phyloP scores from a whole-genome alignment of 768 basidiomycete genomes.

The Pleurotus platypus region DNA sequence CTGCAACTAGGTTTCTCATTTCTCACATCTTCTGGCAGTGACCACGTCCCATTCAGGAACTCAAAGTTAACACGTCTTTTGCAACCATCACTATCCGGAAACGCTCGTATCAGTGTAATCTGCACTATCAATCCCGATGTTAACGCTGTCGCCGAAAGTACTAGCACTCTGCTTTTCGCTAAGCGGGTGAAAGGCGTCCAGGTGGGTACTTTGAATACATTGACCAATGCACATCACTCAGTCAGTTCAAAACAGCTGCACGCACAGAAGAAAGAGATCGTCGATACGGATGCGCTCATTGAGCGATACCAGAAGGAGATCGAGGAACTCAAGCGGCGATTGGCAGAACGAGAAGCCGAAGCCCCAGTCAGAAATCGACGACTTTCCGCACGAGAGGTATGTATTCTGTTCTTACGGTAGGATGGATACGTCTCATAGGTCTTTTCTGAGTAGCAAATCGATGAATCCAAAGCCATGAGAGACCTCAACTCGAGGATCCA shows the following conservation, averaged over 20 bases:
- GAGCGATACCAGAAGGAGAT: constrained; percentile 95
- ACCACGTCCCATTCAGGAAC: constrained; percentile 94
- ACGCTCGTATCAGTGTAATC: constrained; percentile 93
- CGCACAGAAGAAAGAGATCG: constrained; percentile 90
- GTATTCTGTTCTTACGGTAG: background rate
- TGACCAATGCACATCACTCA: background rate
- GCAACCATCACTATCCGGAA: constrained; percentile 92
- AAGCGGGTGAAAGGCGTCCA: constrained; percentile 89
- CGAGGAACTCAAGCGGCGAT: constrained; percentile 75
- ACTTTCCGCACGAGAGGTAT: constrained; percentile 48
- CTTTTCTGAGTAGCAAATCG: constrained; percentile 56
- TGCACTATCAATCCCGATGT: constrained; percentile 92
- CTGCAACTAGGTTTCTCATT: background rate
- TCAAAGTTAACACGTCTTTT: constrained; percentile 93
- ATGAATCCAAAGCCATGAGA: constrained; percentile 81
- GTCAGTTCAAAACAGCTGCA: constrained; percentile 44
- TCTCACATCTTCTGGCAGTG: constrained; percentile 33
- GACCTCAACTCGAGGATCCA: constrained; percentile 78
- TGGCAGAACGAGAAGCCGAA: constrained; percentile 68
- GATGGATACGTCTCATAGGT: background rate
- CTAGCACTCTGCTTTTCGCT: constrained; percentile 88
- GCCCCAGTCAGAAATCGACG: constrained; percentile 46
- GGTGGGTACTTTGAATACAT: constrained; percentile 27
- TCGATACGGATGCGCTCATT: constrained; percentile 90
- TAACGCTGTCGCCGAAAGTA: constrained; percentile 76